Evolutionary conservation across 2,329 filamentous ascomycete genomes (phyloP).

Genomic region (Aureobasidium vineae): DNA sequence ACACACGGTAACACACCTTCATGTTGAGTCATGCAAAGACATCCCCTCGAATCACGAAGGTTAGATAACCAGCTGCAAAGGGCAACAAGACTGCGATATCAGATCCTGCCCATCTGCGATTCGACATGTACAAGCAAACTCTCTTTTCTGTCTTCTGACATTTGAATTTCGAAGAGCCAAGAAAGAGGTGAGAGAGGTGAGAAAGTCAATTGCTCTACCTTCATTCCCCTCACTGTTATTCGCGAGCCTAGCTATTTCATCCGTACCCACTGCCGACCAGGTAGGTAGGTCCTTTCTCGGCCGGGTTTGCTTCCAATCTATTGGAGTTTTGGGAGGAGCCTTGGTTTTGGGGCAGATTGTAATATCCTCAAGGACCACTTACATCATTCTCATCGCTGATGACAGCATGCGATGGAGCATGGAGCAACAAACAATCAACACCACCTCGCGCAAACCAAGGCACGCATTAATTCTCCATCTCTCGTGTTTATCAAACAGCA

Average conservation of each 20-base stretch:
- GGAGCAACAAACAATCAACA: not conserved
- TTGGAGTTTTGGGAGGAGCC: not conserved
- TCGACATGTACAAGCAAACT: not conserved
- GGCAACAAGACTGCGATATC: conserved; percentile 9
- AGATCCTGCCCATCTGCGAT: not conserved
- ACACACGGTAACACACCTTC: not conserved
- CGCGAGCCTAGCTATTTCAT: not conserved
- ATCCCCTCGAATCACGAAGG: not conserved
- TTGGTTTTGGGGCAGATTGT: not conserved
- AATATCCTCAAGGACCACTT: not conserved
- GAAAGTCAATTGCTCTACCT: not conserved
- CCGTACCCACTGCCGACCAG: not conserved
- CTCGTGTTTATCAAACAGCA: conserved; percentile 5
- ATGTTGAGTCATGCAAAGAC: not conserved
- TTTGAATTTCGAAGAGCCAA: not conserved
- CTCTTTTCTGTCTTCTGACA: not conserved
- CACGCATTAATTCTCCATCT: not conserved
- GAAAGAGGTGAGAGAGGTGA: not conserved
- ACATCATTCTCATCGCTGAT: conserved; percentile 13
- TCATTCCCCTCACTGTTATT: not conserved
- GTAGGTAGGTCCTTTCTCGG: conserved; percentile 3
- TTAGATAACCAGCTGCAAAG: not conserved
- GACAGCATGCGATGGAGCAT: not conserved
- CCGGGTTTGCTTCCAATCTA: not conserved
- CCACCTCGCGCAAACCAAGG: not conserved